A percentile compares a stretch with the other conserved stretches of the same genome.
phyloP scores from a whole-genome alignment of 352 stramenopile species.

The Phytophthora ramorum region DNA sequence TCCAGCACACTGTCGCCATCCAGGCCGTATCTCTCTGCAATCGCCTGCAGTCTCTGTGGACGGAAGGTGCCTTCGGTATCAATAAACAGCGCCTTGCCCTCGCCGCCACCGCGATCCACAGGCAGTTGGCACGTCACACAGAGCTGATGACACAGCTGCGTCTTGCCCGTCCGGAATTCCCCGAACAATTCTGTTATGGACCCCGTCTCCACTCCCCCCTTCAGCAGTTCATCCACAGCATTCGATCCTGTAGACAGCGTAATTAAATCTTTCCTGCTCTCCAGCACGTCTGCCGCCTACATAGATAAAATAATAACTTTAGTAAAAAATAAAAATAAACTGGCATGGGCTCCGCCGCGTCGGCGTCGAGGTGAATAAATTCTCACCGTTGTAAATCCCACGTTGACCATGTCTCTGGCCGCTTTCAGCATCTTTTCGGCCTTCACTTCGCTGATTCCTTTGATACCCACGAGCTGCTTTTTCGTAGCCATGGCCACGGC shows the following conservation, averaged over 20 bases:
- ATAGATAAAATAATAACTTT: slow-evolving; percentile 4
- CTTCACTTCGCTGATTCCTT: slow-evolving; percentile 99
- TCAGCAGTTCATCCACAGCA: slow-evolving; percentile 90
- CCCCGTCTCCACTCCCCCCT: slow-evolving; percentile 98
- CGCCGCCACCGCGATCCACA: slow-evolving; percentile 96
- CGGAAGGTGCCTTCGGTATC: slow-evolving; percentile 99
- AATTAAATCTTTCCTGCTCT: slow-evolving; percentile 93
- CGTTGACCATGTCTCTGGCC: slow-evolving; percentile 96
- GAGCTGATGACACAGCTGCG: slow-evolving; percentile 99
- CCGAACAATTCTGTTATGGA: slow-evolving; percentile 99
- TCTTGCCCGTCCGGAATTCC: slow-evolving; percentile 99
- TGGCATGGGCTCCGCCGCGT: slow-evolving; percentile 5
- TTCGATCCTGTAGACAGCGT: slow-evolving; percentile 94
- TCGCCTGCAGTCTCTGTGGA: slow-evolving; percentile 95
- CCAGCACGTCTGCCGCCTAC: slow-evolving; percentile 88
- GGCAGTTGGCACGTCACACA: slow-evolving; percentile 99
- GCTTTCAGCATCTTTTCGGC: slow-evolving; percentile 99
- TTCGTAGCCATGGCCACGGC: slow-evolving; percentile 97
- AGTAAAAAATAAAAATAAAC: slow-evolving; percentile 12
- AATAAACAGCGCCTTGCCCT: slow-evolving; percentile 99
- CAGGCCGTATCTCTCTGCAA: slow-evolving; percentile 98
- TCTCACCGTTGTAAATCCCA: slow-evolving; percentile 99
- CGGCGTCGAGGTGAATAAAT: background rate
- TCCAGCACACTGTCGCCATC: slow-evolving; percentile 97
- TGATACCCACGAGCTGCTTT: slow-evolving; percentile 97